Conservation (phyloP, 148 eudicot genomes). For the Rhododendron mucronatum region DNA sequence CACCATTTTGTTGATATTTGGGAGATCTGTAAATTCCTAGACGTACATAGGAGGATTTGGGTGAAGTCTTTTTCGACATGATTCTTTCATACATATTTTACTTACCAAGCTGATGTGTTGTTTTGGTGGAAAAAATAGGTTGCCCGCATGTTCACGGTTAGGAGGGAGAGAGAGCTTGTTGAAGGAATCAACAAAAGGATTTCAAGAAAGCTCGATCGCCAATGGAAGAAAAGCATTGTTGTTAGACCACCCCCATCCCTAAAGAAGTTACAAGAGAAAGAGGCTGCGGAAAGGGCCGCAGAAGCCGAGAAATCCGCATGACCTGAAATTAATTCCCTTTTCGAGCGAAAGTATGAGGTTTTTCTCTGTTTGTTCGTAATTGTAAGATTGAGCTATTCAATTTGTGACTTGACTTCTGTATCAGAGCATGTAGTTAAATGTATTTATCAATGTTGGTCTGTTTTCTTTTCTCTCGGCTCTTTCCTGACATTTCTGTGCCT, state of each 20-base stretch:
- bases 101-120: background rate
- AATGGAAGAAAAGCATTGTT: slow-evolving; percentile 83
- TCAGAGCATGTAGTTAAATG: background rate
- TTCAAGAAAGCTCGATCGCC: slow-evolving; percentile 77
- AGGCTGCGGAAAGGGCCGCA: slow-evolving; percentile 65
- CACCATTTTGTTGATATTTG: background rate
- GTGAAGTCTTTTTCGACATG: background rate
- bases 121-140: slow-evolving; percentile 29
- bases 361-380: background rate
- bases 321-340: background rate
- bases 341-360: background rate
- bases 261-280: slow-evolving; percentile 62
- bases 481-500: too few species aligned
- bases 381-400: background rate
- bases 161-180: slow-evolving; percentile 83
- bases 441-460: background rate
- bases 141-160: slow-evolving; percentile 85
- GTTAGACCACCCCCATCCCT: slow-evolving; percentile 80
- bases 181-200: slow-evolving; percentile 78
- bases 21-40: background rate
- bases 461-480: background rate
- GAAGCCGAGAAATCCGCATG: slow-evolving; percentile 56
- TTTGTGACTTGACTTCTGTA: background rate
- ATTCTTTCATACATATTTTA: background rate
- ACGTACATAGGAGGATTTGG: background rate